These are phyloP conservation scores for Trypanosoma avium DNA, from an alignment of 208 protist genomes.

Conservation along the genomic window DNA sequence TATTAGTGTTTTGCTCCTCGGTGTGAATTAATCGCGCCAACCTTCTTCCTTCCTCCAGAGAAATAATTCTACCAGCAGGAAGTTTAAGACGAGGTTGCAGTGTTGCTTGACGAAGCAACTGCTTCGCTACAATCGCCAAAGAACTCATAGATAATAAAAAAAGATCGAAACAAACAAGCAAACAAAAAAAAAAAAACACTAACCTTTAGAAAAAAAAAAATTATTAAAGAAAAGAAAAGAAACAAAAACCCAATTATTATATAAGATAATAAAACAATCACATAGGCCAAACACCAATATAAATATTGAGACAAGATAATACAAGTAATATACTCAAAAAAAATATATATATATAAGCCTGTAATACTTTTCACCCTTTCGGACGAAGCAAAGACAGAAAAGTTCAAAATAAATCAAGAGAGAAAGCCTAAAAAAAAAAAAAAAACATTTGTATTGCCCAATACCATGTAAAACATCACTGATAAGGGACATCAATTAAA, in stretches of 20 bases:
- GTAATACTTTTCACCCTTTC: too few species aligned
- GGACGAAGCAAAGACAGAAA: too few species aligned
- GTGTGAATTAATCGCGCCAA: slow-evolving; percentile 62
- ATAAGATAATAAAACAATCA: not conserved
- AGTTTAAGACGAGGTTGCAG: slow-evolving; percentile 74
- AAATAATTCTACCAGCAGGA: slow-evolving; percentile 69
- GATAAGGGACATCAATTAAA: too few species aligned
- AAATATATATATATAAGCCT: too few species aligned
- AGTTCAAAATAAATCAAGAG: too few species aligned
- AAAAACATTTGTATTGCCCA: too few species aligned
- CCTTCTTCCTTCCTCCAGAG: slow-evolving; percentile 70
- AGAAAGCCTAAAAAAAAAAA: too few species aligned
- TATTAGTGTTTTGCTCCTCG: slow-evolving; percentile 45
- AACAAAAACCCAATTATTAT: slow-evolving; percentile 6
- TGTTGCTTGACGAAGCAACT: slow-evolving; percentile 65
- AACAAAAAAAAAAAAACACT: not conserved
- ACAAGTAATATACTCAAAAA: too few species aligned
- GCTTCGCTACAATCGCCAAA: slow-evolving; percentile 40
- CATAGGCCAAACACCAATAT: not conserved
- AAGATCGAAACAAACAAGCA: not conserved
- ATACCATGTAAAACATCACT: too few species aligned
- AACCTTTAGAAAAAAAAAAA: slow-evolving; percentile 4
- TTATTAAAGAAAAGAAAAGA: slow-evolving; percentile 25
- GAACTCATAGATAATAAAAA: slow-evolving; percentile 15
- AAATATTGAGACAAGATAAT: slow-evolving; percentile 17